Conservation (phyloP, 2,329 filamentous ascomycete species). For the Clonostachys solani region DNA sequence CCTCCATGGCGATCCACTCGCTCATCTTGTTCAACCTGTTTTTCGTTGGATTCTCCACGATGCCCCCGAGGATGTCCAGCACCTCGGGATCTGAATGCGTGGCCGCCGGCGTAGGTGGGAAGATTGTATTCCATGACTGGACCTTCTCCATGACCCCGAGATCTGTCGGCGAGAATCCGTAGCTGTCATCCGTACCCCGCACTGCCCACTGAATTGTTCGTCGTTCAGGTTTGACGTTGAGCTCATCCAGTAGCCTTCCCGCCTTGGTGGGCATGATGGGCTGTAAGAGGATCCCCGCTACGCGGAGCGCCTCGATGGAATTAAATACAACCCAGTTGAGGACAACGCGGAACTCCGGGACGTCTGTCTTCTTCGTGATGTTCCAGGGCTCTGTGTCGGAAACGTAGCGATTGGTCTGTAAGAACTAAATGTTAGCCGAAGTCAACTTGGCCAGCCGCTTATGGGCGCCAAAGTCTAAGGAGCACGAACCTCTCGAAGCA, state of each 20-base stretch:
- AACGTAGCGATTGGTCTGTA: conserved; percentile 42
- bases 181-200: conserved; percentile 62
- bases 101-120: conserved; percentile 32
- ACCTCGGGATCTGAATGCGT: not conserved
- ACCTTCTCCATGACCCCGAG: conserved; percentile 24
- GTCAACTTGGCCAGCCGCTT: not conserved
- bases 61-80: not conserved
- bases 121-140: conserved; percentile 38
- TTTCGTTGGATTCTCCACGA: not conserved
- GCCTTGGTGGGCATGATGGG: conserved; percentile 86
- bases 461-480: too few species aligned
- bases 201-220: conserved; percentile 60
- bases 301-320: conserved; percentile 70
- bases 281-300: conserved; percentile 80
- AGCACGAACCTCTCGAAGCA: conserved; percentile 50
- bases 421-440: conserved; percentile 6
- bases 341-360: conserved; percentile 25
- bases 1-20: conserved; percentile 19
- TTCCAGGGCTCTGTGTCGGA: conserved; percentile 66
- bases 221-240: conserved; percentile 63
- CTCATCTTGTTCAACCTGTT: conserved; percentile 17
- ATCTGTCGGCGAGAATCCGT: conserved; percentile 44
- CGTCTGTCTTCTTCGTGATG: conserved; percentile 26
- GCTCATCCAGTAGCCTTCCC: conserved; percentile 64
- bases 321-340: conserved; percentile 64